Evolutionary conservation across 202 grass and related monocot species (phyloP).

Genomic region (Zoysia matrella): DNA sequence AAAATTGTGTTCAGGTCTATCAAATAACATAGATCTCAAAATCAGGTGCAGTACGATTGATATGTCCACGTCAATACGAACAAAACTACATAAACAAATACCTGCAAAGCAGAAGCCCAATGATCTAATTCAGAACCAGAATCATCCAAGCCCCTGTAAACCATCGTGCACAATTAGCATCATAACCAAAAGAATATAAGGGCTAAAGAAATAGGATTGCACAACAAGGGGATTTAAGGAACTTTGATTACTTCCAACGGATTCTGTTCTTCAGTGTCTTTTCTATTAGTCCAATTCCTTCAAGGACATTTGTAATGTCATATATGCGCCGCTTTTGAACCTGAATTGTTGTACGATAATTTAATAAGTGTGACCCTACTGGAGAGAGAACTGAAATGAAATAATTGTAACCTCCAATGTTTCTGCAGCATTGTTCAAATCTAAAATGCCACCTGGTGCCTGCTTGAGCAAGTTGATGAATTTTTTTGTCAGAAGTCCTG

Average conservation of each 20-base stretch:
- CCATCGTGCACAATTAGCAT: slow-evolving; percentile 31
- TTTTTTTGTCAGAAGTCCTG: slow-evolving; percentile 96
- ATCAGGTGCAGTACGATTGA: not conserved
- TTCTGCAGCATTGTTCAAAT: slow-evolving; percentile 99
- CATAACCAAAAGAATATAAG: slow-evolving; percentile 16
- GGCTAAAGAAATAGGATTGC: slow-evolving; percentile 37
- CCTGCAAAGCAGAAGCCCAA: slow-evolving; percentile 77
- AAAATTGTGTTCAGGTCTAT: slow-evolving; percentile 20
- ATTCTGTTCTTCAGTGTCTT: slow-evolving; percentile 96
- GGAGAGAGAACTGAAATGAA: slow-evolving; percentile 26
- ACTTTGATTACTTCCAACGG: slow-evolving; percentile 80
- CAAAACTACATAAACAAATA: slow-evolving; percentile 39
- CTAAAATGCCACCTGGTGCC: slow-evolving; percentile 85
- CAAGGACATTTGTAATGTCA: slow-evolving; percentile 99
- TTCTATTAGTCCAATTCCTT: slow-evolving; percentile 97
- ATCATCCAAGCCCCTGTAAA: slow-evolving; percentile 80
- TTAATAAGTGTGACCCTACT: slow-evolving; percentile 18
- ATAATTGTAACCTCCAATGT: slow-evolving; percentile 70
- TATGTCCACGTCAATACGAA: slow-evolving; percentile 32
- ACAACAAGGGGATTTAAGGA: slow-evolving; percentile 38
- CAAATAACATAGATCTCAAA: slow-evolving; percentile 16
- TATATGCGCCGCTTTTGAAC: slow-evolving; percentile 99
- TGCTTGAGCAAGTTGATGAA: slow-evolving; percentile 94
- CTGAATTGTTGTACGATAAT: slow-evolving; percentile 49
- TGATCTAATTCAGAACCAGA: slow-evolving; percentile 72